Percentiles rank a stretch among this genome's conserved stretches.
These are phyloP conservation scores for Penicillium fuscoglaucum DNA, from an alignment of 2,329 filamentous ascomycete genomes.

Conservation along the genomic window DNA sequence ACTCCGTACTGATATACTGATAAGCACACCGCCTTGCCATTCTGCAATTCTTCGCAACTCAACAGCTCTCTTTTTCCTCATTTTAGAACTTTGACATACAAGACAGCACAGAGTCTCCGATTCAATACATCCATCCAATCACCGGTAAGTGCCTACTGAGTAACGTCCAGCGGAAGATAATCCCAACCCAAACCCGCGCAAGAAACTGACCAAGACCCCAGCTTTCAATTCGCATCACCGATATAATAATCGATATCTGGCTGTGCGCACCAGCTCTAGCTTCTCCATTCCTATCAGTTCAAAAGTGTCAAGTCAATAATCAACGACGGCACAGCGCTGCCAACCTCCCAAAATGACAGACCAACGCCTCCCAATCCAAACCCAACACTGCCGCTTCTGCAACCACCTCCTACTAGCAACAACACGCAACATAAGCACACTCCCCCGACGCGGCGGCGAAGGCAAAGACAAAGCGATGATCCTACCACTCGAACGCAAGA, in stretches of 20 bases:
- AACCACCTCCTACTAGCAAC: constrained; percentile 63
- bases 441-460: constrained; percentile 55
- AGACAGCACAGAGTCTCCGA: neutral
- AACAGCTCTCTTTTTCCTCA: constrained; percentile 6
- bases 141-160: neutral
- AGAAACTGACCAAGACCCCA: neutral
- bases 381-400: constrained; percentile 65
- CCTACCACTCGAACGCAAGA: constrained; percentile 48
- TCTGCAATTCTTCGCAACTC: constrained; percentile 2
- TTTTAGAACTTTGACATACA: neutral
- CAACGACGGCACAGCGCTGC: too few species aligned
- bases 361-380: constrained; percentile 42
- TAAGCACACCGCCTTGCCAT: constrained; percentile 10
- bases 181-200: neutral
- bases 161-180: neutral
- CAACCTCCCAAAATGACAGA: constrained; percentile 2
- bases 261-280: neutral
- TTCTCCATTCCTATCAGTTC: neutral
- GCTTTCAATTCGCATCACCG: neutral
- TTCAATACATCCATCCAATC: neutral
- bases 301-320: neutral
- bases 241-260: neutral
- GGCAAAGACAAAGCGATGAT: constrained; percentile 58
- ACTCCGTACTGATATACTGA: neutral
- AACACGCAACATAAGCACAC: constrained; percentile 52